These are phyloP conservation scores for Saitozyma sp. DNA, from an alignment of 768 basidiomycete species.

Conservation along the genomic window DNA sequence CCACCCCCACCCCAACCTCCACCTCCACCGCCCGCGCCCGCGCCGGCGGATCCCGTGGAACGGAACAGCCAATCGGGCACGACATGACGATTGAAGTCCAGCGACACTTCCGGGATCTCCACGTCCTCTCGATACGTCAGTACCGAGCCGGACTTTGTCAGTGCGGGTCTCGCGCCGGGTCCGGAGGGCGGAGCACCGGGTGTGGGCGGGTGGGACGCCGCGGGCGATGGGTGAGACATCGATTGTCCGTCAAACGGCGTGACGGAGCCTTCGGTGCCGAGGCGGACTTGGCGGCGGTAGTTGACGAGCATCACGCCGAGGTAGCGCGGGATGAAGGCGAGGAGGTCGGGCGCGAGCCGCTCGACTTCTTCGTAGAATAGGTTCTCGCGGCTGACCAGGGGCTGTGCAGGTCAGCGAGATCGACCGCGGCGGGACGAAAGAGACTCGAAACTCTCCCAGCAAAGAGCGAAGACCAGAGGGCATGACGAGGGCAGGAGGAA, in stretches of 20 bases:
- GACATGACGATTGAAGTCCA: constrained; percentile 93
- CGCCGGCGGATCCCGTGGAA: constrained; percentile 22
- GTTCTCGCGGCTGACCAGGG: constrained; percentile 93
- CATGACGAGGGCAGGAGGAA: too few species aligned
- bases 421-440: too few species aligned
- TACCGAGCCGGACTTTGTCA: constrained; percentile 16
- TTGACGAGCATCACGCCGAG: constrained; percentile 98
- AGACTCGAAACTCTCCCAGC: too few species aligned
- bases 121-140: constrained; percentile 59
- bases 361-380: constrained; percentile 97
- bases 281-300: constrained; percentile 71
- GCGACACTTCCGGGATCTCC: constrained; percentile 89
- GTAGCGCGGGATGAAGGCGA: constrained; percentile 95
- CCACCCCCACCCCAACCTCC: constrained; percentile 4
- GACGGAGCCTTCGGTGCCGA: constrained; percentile 19
- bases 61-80: constrained; percentile 86
- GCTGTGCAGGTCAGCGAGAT: constrained; percentile 59
- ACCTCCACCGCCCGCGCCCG: constrained; percentile 30
- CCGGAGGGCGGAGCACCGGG: constrained; percentile 9
- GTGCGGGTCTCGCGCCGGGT: constrained; percentile 10
- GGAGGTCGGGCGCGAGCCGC: constrained; percentile 82
- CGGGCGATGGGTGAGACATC: constrained; percentile 15
- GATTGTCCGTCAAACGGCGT: constrained; percentile 16
- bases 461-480: too few species aligned
- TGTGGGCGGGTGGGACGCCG: constrained; percentile 31